These are phyloP conservation scores for Bruguiera sexangula DNA, from an alignment of 345 rosid species.

Conservation along the genomic window DNA sequence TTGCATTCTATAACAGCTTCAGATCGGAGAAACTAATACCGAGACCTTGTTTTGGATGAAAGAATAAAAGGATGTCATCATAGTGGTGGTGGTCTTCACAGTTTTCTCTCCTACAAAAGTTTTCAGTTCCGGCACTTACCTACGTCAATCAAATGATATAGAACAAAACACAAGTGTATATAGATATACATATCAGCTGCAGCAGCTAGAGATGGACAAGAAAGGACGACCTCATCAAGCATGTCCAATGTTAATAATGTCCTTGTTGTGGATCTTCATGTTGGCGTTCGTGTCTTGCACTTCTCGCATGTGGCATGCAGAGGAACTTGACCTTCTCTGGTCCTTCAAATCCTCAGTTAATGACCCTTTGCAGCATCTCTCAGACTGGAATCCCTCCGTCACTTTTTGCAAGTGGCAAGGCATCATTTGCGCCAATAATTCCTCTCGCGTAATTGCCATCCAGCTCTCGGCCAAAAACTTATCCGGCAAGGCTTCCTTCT, in stretches of 20 bases:
- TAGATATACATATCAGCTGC: not conserved
- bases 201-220: conserved; percentile 28
- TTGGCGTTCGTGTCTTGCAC: conserved; percentile 33
- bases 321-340: conserved; percentile 60
- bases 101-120: too few species aligned
- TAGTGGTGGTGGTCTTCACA: not conserved
- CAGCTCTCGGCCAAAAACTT: conserved; percentile 59
- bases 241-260: conserved; percentile 19
- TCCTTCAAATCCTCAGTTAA: conserved; percentile 58
- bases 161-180: not conserved
- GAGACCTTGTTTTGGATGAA: conserved; percentile 19
- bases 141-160: conserved; percentile 12
- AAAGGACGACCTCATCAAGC: conserved; percentile 10
- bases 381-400: conserved; percentile 58
- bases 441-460: conserved; percentile 46
- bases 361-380: conserved; percentile 61
- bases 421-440: conserved; percentile 51
- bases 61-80: conserved; percentile 11
- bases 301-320: conserved; percentile 31
- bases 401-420: conserved; percentile 69
- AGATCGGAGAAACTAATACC: conserved; percentile 35
- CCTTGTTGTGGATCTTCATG: conserved; percentile 6
- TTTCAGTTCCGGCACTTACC: not conserved
- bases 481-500: conserved; percentile 48
- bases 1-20: conserved; percentile 31